Base-by-base conservation (phyloP, 2,329 filamentous ascomycete genomes). In the Periconia digitata region DNA sequence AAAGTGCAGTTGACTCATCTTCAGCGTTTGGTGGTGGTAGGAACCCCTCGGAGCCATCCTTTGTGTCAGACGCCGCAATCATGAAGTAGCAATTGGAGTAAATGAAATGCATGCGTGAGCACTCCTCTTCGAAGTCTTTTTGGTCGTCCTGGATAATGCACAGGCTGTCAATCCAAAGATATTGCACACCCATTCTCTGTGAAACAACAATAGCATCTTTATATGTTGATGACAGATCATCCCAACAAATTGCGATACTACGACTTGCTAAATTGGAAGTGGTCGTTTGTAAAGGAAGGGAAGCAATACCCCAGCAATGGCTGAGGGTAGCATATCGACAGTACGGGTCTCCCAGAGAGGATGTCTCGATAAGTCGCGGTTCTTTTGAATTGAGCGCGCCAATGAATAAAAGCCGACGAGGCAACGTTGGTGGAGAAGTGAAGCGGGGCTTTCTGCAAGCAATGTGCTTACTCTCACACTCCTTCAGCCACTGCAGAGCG, bases 151-250 rank as follows among this genome's bases (percentile, higher is more conserved):
- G 49, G 8, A 51, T 38, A 20, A 51, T 51, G 27, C 49, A 51
- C 8, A 51, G 37, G 24, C 42, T 46, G 35, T 51, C 49, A 22
- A 51, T 51, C 49, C 49, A 51, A 6, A 51, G 12, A 39, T 51
- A 51, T n/a, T 21, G 27, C 6, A 44, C 13, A 7, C 49, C 41
- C n/a, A 51, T 17, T 15, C 22, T 20, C 20, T 39, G 44, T 6
- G 40, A 2, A 22, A 51, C 24, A 10, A 13, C n/a, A 3, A 51
- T 43, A 2, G 49, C 40, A 34, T 47, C 44, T 32, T 32, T 40
- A 24, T 43, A 51, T 15, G 44, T 44, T 18, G 8, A 29, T 7
- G 44, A 36, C 35, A 47, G 13, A 13, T n/a, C 13, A 41, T 37
- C 20, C 40, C 40, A 27, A 13, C 22, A 23, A 46, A 46, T 46